These are phyloP conservation scores for Pseudogymnoascus verrucosus DNA, from an alignment of 2,329 filamentous ascomycete genomes.

Conservation along the genomic window DNA sequence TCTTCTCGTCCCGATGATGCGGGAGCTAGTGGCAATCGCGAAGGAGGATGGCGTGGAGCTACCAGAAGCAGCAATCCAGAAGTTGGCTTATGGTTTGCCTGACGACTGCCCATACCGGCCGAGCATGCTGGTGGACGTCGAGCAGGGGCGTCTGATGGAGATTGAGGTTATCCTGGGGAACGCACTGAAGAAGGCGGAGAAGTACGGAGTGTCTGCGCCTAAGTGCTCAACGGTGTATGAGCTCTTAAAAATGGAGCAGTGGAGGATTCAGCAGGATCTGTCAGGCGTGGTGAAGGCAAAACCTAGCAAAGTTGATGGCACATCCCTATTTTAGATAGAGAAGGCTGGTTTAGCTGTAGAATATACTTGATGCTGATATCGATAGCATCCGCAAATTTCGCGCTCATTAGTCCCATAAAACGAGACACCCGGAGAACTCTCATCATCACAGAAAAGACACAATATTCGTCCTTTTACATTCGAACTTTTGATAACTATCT, in stretches of 20 bases:
- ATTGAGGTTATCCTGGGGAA: constrained; percentile 50
- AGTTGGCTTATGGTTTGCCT: constrained; percentile 3
- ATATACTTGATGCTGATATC: neutral
- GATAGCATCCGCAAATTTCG: neutral
- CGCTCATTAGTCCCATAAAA: neutral
- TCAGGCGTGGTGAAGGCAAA: constrained; percentile 1
- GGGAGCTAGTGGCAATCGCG: constrained; percentile 21
- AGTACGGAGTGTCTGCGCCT: constrained; percentile 44
- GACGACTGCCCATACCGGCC: constrained; percentile 19
- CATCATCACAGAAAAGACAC: neutral
- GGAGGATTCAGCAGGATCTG: constrained; percentile 24
- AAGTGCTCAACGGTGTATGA: constrained; percentile 47
- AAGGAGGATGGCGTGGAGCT: constrained; percentile 18
- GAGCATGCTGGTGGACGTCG: constrained; percentile 47
- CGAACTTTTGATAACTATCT: neutral
- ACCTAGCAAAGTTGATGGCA: neutral
- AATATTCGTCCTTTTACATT: neutral
- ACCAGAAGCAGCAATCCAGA: constrained; percentile 16
- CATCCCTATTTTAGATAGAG: neutral
- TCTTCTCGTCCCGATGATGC: constrained; percentile 23
- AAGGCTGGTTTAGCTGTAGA: neutral
- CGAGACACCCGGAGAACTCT: neutral
- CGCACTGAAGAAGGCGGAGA: constrained; percentile 42
- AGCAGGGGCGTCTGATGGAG: constrained; percentile 44
- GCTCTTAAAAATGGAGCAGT: constrained; percentile 43